A percentile compares a stretch with the other conserved stretches of the same genome.
Evolutionary conservation across 2,329 filamentous ascomycete species (phyloP).

Genomic region (Hyphodiscus sp.): DNA sequence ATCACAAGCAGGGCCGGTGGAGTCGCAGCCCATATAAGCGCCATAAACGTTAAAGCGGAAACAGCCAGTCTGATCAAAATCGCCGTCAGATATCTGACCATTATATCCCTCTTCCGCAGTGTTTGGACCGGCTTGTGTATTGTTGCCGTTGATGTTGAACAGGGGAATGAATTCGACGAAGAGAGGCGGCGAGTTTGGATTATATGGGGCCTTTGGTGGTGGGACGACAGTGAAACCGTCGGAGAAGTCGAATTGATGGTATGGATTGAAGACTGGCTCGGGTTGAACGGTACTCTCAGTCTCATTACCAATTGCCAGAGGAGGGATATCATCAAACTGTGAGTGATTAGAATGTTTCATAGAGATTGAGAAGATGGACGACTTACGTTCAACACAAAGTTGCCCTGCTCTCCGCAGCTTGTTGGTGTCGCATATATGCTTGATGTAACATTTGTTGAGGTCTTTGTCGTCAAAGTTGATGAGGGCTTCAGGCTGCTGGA

Average conservation of each 20-base stretch:
- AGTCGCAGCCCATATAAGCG: slow-evolving; percentile 35
- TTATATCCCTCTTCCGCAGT: slow-evolving; percentile 25
- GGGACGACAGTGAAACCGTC: slow-evolving; percentile 30
- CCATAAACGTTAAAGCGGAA: slow-evolving; percentile 33
- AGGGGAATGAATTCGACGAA: slow-evolving; percentile 29
- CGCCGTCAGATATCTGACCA: slow-evolving; percentile 24
- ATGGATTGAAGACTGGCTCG: slow-evolving; percentile 28
- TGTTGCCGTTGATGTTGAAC: slow-evolving; percentile 15
- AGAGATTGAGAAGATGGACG: background rate
- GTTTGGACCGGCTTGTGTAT: slow-evolving; percentile 12
- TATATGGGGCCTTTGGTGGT: slow-evolving; percentile 27
- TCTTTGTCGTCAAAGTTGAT: background rate
- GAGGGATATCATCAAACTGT: slow-evolving; percentile 29
- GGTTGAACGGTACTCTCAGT: slow-evolving; percentile 15
- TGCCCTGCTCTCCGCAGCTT: slow-evolving; percentile 22
- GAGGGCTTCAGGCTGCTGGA: background rate
- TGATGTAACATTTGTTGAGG: slow-evolving; percentile 10
- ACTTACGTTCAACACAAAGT: slow-evolving; percentile 25
- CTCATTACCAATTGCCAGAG: slow-evolving; percentile 16
- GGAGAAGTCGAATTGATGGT: slow-evolving; percentile 32
- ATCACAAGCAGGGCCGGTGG: slow-evolving; percentile 28
- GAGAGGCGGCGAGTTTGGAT: slow-evolving; percentile 26
- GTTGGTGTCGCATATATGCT: slow-evolving; percentile 9
- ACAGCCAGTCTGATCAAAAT: slow-evolving; percentile 24
- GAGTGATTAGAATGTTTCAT: background rate